Base-by-base conservation (phyloP, 1,284 basidiomycete species). In the Trichosporon sp. region DNA sequence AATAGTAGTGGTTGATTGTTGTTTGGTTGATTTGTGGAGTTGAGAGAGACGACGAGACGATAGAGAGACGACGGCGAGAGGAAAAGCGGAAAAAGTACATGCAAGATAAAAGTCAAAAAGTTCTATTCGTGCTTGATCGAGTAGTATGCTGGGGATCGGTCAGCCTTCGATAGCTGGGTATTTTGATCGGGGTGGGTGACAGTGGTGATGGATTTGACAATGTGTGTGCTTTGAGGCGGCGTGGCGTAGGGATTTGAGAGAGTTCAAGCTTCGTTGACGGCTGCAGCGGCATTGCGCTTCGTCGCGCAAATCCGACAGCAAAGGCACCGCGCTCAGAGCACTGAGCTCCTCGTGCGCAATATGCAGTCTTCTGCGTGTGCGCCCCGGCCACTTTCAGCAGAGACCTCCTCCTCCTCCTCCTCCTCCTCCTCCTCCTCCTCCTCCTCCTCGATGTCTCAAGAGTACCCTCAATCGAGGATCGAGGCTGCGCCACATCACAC, bases 51-150 rank as follows among this genome's bases (percentile, higher is more conserved):
- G 40, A 67, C 58, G 56, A 34, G n/a, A 31, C 19, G 27, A 56
- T 31, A 25, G 63, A 57, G 14, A 64, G 69, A 56, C 61, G 61
- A 8, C 66, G 65, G 59, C 69, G 67, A 25, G 68, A 69, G 52
- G 65, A 66, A 44, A 65, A 61, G 33, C 27, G 56, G 29, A 54
- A 33, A n/a, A 58, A 46, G 21, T 31, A 61, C 27, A 40, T 21
- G 44, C 49, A 40, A 44, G 56, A 25, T 23, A 33, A 27, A 27
- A 32, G 16, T 16, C 34, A 16, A 58, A 58, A 58, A 58, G 49
- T 54, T 54, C 49, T 54, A 54, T 54, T 54, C 49, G 49, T 54
- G 49, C 49, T 54, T 54, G 49, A 54, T 54, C 49, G 49, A 54
- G 49, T 54, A 54, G 49, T 54, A 54, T n/a, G 49, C 49, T 54